A percentile compares a stretch with the other conserved stretches of the same genome.
Conservation (phyloP, 495 filamentous ascomycete genomes). For the Neurospora tetrasperma region DNA sequence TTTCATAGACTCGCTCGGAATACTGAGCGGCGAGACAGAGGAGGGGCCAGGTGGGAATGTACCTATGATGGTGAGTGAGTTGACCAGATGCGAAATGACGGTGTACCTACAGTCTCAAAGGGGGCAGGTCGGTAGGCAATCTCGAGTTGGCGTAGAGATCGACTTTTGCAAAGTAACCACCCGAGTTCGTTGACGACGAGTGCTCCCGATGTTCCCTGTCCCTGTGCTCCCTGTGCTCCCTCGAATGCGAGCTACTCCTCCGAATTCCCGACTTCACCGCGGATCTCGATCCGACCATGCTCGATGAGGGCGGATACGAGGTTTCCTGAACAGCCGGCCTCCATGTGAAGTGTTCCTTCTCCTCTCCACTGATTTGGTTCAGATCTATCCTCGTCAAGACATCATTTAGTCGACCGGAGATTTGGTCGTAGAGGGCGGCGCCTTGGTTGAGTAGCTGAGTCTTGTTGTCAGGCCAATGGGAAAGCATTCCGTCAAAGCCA, state of each 20-base stretch:
- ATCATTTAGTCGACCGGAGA: conserved; percentile 47
- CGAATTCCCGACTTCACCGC: conserved; percentile 12
- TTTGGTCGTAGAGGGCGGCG: conserved; percentile 44
- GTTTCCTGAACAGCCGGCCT: conserved; percentile 18
- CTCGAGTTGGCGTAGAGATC: conserved; percentile 70
- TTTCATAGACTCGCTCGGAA: conserved; percentile 59
- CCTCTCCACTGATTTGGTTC: conserved; percentile 51
- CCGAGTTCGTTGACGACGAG: conserved; percentile 24
- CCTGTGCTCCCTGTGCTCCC: conserved; percentile 13
- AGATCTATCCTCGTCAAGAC: conserved; percentile 61
- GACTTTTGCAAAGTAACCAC: conserved; percentile 63
- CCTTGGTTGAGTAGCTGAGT: conserved; percentile 34
- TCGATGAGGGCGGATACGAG: background rate
- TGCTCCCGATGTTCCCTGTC: conserved; percentile 28
- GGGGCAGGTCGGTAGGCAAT: conserved; percentile 54
- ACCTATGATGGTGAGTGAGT: conserved; percentile 29
- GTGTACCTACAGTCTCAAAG: conserved; percentile 48
- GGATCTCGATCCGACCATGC: background rate
- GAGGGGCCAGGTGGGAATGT: conserved; percentile 58
- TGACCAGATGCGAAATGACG: no score
- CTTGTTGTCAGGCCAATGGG: conserved; percentile 25
- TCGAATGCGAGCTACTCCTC: conserved; percentile 7
- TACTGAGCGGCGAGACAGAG: conserved; percentile 66
- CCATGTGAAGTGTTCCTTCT: conserved; percentile 46
- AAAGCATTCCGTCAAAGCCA: conserved; percentile 26